These are phyloP conservation scores for Euphorbia pulcherrima DNA, from an alignment of 345 rosid genomes.

Conservation along the genomic window DNA sequence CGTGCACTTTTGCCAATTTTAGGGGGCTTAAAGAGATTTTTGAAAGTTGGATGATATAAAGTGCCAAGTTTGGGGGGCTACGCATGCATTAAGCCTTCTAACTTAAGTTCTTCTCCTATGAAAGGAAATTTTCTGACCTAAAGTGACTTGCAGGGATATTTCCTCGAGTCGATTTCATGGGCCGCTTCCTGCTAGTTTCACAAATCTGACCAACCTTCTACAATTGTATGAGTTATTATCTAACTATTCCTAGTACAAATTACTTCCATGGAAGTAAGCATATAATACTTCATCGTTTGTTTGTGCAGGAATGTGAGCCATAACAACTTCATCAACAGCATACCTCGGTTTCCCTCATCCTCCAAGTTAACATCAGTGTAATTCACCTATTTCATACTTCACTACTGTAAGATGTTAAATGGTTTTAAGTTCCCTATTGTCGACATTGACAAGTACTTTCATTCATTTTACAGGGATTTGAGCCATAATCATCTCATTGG, in stretches of 20 bases:
- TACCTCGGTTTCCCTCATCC: slow-evolving; percentile 40
- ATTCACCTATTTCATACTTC: slow-evolving; percentile 19
- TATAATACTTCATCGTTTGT: neutral
- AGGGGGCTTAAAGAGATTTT: too few species aligned
- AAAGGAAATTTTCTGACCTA: neutral
- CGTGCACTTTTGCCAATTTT: too few species aligned
- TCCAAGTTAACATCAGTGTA: slow-evolving; percentile 52
- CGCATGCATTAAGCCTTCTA: too few species aligned
- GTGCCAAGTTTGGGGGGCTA: too few species aligned
- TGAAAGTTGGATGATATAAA: too few species aligned
- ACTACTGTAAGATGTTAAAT: neutral
- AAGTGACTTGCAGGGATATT: slow-evolving; percentile 39
- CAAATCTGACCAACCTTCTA: slow-evolving; percentile 32
- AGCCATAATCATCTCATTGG: slow-evolving; percentile 44
- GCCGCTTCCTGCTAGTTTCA: slow-evolving; percentile 34
- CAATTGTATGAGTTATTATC: slow-evolving; percentile 41
- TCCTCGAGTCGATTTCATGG: slow-evolving; percentile 39
- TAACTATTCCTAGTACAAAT: neutral
- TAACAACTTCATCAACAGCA: slow-evolving; percentile 40
- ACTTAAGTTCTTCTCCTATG: too few species aligned
- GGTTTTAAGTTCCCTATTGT: neutral
- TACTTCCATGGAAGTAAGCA: neutral
- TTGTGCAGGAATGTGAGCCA: slow-evolving; percentile 48
- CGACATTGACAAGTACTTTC: neutral
- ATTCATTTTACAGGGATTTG: slow-evolving; percentile 44